Evolutionary conservation across 164 flowering plant species (phyloP), one percentile per base, ranked within the genome.

Genomic region (Dillenia turbinata): DNA sequence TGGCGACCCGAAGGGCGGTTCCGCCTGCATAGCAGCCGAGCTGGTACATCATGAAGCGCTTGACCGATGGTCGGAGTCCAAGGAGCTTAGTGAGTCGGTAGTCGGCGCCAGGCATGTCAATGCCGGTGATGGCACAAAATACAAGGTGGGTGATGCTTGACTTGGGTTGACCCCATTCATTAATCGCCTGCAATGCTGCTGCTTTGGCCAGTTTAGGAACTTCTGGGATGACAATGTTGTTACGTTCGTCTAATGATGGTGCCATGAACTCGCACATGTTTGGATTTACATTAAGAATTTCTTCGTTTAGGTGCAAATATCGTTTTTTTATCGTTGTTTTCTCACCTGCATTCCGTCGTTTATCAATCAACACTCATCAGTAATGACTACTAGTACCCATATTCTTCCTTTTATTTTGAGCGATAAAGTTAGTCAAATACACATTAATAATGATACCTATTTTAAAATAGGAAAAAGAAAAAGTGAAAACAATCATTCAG

Each of bases 81-180:
- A 66, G 69, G 26, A 66, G 69, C 53, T 59, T 59, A 10, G 69
- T 33, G 14, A 59, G 60, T 16, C 47, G 64, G 47, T 66, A 66
- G 17, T 60, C 64, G 0, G 59, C 64, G 9, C 70, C 70, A 10
- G 70, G 70, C 70, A 66, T 60, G 64, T 60, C 60, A 8, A 66
- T 60, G 2, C 70, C 54, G 1, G 64, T 54, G 1, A 60, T 66
- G 49, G 70, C 60, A 26, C 64, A 66, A 56, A 66, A 54, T 40
- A 66, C 53, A 6, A 66, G 61, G 48, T 66, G 69, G 3, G 69
- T 66, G 69, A 66, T 58, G 52, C 59, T 66, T 26, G 69, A 62
- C 13, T 51, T 61, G 22, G 64, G 64, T 9, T 61, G 64, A 0
- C 64, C 64, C 64, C 64, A 61, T 40, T 61, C 63, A 22, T 58